Conservation (phyloP, 345 rosid genomes). For the Brassica incana region DNA sequence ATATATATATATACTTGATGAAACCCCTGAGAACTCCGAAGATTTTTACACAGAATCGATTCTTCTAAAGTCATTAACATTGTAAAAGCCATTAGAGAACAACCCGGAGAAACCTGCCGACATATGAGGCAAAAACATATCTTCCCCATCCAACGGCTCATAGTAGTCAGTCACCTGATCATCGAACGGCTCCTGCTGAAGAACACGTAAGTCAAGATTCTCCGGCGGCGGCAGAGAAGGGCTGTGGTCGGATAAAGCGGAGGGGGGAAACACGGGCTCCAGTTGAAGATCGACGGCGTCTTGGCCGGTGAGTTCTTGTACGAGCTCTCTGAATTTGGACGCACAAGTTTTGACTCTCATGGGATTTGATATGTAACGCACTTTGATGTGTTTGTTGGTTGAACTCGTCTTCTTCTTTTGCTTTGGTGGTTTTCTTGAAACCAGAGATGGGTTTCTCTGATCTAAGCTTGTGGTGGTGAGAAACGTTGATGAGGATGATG, state of each 20-base stretch:
- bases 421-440: conserved; percentile 26
- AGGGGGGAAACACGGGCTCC: background rate
- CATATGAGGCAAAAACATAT: conserved; percentile 25
- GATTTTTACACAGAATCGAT: conserved; percentile 29
- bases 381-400: conserved; percentile 48
- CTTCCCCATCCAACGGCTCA: conserved; percentile 32
- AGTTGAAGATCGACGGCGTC: background rate
- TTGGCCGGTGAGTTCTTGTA: background rate
- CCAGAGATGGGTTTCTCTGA: conserved; percentile 6
- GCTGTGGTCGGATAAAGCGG: conserved; percentile 26
- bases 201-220: conserved; percentile 16
- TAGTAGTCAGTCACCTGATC: conserved; percentile 2
- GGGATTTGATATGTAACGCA: conserved; percentile 79
- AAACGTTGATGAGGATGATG: conserved; percentile 29
- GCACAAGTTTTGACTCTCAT: conserved; percentile 59
- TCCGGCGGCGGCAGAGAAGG: conserved; percentile 40
- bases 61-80: conserved; percentile 33
- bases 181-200: conserved; percentile 26
- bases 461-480: conserved; percentile 29
- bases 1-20: conserved; percentile 19
- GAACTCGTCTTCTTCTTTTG: conserved; percentile 28
- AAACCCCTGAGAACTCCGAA: background rate
- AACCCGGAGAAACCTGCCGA: conserved; percentile 37
- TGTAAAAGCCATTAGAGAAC: conserved; percentile 32
- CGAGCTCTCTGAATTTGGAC: background rate